Base-by-base conservation (phyloP, 768 basidiomycete species). In the Filobasidium floriforme region DNA sequence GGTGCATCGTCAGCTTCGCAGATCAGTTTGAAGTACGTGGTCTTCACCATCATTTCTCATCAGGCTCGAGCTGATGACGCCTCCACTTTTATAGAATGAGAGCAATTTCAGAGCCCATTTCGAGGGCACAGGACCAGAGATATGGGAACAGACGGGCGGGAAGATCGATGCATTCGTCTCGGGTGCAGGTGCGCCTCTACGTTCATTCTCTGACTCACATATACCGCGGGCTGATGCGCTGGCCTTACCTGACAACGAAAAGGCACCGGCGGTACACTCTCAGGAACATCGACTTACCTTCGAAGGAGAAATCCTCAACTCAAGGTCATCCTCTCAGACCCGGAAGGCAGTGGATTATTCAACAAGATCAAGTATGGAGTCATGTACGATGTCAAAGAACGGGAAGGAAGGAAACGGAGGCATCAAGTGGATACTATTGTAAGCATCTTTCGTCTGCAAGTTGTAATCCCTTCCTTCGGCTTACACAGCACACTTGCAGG, bases 191-290 rank as follows among this genome's bases (percentile, higher is more conserved):
- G 65, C 66, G 80, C 66, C 15, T 18, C 22, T 10, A 41, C 60
- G 37, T 49, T 37, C 2, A 24, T 60, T 46, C 29, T 55, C 37
- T 28, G 15, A 32, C n/a, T n/a, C n/a, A n/a, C n/a, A 5, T 60
- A 51, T 7, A 4, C 41, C n/a, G 54, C 43, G 10, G 65, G 18
- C 3, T 29, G 7, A 32, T 22, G 32, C 22, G 10, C 4, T 14
- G 14, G n/a, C n/a, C n/a, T n/a, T n/a, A 9, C 41, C 37, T 49
- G 46, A 12, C 46, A 12, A 3, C 32, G 46, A 49, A n/a, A 60
- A 88, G 90, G 92, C n/a, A 97, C 94, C 1, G 94, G 96, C 6
- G 96, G 96, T 14, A 98, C 94, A 2, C 85, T 99, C 60, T 88
- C 92, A 1, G 94, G 94, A 0, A 84, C 83, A 5, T 92, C 90